Evolutionary conservation across 2,329 filamentous ascomycete genomes (phyloP).

Genomic region (Plectosphaerella sp.): DNA sequence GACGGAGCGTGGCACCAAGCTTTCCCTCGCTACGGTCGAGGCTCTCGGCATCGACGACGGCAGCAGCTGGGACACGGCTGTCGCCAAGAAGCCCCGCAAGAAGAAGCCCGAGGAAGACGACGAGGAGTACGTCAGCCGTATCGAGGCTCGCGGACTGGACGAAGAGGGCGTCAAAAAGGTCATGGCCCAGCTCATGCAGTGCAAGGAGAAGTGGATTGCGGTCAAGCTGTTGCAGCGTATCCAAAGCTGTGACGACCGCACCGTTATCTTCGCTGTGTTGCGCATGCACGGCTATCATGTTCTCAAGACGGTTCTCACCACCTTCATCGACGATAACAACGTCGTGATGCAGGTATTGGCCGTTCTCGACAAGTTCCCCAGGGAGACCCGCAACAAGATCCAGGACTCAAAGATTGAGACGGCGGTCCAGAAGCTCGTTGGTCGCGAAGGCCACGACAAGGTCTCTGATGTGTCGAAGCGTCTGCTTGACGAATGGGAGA

Average conservation of each 20-base stretch:
- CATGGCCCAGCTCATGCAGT: slow-evolving; percentile 95
- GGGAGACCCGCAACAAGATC: slow-evolving; percentile 94
- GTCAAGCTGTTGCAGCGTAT: slow-evolving; percentile 91
- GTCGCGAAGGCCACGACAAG: slow-evolving; percentile 64
- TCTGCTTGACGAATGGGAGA: slow-evolving; percentile 81
- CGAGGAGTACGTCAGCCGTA: slow-evolving; percentile 90
- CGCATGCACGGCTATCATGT: slow-evolving; percentile 98
- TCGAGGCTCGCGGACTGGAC: slow-evolving; percentile 73
- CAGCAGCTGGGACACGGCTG: slow-evolving; percentile 86
- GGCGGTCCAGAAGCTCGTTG: slow-evolving; percentile 62
- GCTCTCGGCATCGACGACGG: slow-evolving; percentile 91
- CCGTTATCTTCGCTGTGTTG: slow-evolving; percentile 81
- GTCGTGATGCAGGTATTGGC: slow-evolving; percentile 85
- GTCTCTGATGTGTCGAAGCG: slow-evolving; percentile 67
- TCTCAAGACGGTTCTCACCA: slow-evolving; percentile 77
- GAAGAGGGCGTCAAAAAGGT: slow-evolving; percentile 86
- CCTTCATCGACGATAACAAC: slow-evolving; percentile 86
- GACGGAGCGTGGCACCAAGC: slow-evolving; percentile 88
- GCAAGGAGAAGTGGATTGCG: slow-evolving; percentile 98
- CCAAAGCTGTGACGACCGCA: slow-evolving; percentile 80
- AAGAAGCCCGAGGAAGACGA: slow-evolving; percentile 91
- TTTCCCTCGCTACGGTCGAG: slow-evolving; percentile 85
- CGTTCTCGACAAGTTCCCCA: slow-evolving; percentile 82
- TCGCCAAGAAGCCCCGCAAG: slow-evolving; percentile 85
- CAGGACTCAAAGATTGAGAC: slow-evolving; percentile 92